Base-by-base conservation (phyloP, 139 green algal species). In the Mesostigma viride region DNA sequence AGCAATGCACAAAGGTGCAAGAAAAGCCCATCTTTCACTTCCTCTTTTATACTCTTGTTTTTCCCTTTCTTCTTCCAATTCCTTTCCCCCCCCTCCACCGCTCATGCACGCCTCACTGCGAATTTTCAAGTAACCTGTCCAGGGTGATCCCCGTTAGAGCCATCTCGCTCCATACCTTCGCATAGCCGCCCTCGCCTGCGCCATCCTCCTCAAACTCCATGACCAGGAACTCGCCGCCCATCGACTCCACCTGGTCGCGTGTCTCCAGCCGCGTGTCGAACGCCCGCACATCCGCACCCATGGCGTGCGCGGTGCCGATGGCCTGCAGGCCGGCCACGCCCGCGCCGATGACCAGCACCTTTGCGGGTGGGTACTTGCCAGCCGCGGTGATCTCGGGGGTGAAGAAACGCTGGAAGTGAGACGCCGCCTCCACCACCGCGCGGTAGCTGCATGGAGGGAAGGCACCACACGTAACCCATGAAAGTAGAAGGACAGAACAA, bases 371-470 rank as follows among this genome's bases (percentile, higher is more conserved):
- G 8, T 65, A 24, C n/a, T 28, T 24, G 8, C 88, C 88, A 6
- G 88, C 89, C 2, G 89, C 89, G 0, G 89, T 95, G 75, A 95
- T 95, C 81, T 95, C 85, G 24, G 85, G 85, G 2, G 82, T 85
- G 73, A 95, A 90, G 81, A 65, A 70, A 1, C 35, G 8, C 22
- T 8, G n/a, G 33, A 75, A 62, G 20, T 74, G 3, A 44, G 34
- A 8, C 4, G 65, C 32, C n/a, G 65, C 48, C 31, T 40, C 3
- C 3, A 73, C 40, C 53, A 69, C 53, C 47, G 56, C 65, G 31
- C 30, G 8, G 33, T 64, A 73, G 4, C 40, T 53, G 40, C 34
- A 28, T n/a, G n/a, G n/a, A n/a, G n/a, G n/a, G n/a, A n/a, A n/a
- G n/a, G n/a, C n/a, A n/a, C n/a, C n/a, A n/a, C n/a, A n/a, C n/a